Percentiles rank a stretch among this genome's conserved stretches.
phyloP scores from a whole-genome alignment of 495 filamentous ascomycete genomes.

The Parathielavia appendiculata region DNA sequence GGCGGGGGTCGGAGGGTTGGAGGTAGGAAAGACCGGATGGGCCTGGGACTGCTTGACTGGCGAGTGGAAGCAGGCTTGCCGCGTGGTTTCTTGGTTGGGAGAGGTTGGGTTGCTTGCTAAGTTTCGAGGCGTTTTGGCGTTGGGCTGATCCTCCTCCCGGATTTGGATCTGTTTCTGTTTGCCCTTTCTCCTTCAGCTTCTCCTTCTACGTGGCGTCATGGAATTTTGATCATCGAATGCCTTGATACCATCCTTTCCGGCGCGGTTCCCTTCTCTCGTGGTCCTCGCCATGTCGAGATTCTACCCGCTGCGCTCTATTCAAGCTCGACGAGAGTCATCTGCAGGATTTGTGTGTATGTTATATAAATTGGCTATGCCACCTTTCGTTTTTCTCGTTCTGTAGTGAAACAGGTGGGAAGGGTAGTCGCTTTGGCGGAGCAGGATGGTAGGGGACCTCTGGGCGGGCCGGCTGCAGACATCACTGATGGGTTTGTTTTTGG shows the following conservation, averaged over 20 bases:
- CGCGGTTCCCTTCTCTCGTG: constrained; percentile 1
- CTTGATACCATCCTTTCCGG: constrained; percentile 13
- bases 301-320: background rate
- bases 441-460: too few relatives aligned
- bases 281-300: background rate
- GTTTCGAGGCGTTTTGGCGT: constrained; percentile 1
- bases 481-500: background rate
- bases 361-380: background rate
- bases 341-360: constrained; percentile 1
- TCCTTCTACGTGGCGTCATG: constrained; percentile 9
- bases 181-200: background rate
- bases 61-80: background rate
- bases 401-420: background rate
- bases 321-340: background rate
- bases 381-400: background rate
- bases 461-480: too few relatives aligned
- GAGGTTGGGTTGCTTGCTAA: background rate
- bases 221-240: constrained; percentile 10
- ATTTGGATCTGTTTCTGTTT: background rate
- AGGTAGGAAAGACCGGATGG: background rate
- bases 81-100: background rate
- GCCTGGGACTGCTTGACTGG: background rate
- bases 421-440: background rate
- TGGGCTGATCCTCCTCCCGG: background rate
- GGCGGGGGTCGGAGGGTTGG: too few relatives aligned